phyloP scores from a whole-genome alignment of 495 filamentous ascomycete species.

The Penicillium odoratum region DNA sequence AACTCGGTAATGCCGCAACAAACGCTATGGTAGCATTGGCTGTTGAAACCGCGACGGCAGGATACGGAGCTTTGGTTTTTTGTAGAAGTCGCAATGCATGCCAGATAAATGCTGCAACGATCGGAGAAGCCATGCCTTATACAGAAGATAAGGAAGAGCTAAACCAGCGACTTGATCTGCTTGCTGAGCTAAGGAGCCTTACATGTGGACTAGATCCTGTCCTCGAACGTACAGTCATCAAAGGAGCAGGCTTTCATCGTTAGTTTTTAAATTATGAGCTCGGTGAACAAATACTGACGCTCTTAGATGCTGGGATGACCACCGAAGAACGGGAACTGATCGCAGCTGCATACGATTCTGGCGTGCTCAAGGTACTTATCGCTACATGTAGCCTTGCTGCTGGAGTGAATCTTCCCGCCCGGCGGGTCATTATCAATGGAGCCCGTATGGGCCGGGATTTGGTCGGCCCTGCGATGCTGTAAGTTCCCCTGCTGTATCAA shows the following conservation, averaged over 20 bases:
- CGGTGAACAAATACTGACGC: background rate
- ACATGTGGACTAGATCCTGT: slow-evolving; percentile 66
- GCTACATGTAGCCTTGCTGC: slow-evolving; percentile 86
- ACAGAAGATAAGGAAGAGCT: slow-evolving; percentile 48
- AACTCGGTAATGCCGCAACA: slow-evolving; percentile 61
- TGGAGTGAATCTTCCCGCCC: slow-evolving; percentile 75
- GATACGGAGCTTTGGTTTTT: slow-evolving; percentile 75
- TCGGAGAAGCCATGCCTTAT: slow-evolving; percentile 61
- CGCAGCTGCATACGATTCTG: slow-evolving; percentile 69
- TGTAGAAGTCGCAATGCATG: slow-evolving; percentile 68
- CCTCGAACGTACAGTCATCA: slow-evolving; percentile 62
- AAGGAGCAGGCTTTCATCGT: slow-evolving; percentile 79
- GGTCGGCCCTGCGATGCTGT: slow-evolving; percentile 75
- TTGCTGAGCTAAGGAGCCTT: slow-evolving; percentile 67
- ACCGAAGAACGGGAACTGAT: slow-evolving; percentile 78
- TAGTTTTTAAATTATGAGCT: slow-evolving; percentile 17
- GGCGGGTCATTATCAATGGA: slow-evolving; percentile 76
- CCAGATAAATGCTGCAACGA: slow-evolving; percentile 62
- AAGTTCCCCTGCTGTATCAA: slow-evolving; percentile 19
- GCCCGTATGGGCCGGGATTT: slow-evolving; percentile 77
- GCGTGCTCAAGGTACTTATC: slow-evolving; percentile 69
- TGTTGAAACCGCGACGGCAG: slow-evolving; percentile 63
- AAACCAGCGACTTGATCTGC: slow-evolving; percentile 62
- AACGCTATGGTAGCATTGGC: slow-evolving; percentile 72
- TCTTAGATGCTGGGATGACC: slow-evolving; percentile 69